Conservation (phyloP, 805 yeast species). For the Torulaspora franciscae region DNA sequence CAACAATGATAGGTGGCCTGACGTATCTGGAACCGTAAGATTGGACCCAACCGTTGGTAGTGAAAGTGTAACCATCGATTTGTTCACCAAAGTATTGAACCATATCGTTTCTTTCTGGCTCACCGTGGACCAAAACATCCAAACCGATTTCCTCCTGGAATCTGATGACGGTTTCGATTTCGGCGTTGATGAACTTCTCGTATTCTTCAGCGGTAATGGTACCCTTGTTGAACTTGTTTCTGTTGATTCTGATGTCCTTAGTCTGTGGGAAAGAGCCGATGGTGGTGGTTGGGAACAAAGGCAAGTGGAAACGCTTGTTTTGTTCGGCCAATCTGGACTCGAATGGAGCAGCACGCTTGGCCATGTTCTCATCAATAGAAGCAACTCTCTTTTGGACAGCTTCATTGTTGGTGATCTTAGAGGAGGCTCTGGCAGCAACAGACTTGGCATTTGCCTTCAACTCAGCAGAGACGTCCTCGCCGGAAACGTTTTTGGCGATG, state of each 20-base stretch:
- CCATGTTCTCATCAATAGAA: constrained; percentile 65
- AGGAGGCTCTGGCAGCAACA: constrained; percentile 76
- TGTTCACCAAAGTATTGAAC: constrained; percentile 99
- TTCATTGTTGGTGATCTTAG: constrained; percentile 85
- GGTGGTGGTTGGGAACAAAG: constrained; percentile 99
- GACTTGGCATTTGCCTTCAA: constrained; percentile 84
- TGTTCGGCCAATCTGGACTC: constrained; percentile 82
- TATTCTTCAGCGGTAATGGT: constrained; percentile 90
- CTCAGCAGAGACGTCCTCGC: constrained; percentile 70
- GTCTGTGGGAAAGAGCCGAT: constrained; percentile 99
- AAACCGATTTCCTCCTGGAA: constrained; percentile 99
- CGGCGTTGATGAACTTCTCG: constrained; percentile 93
- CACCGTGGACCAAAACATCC: constrained; percentile 99
- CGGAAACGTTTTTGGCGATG: constrained; percentile 81
- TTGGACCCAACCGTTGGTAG: constrained; percentile 99
- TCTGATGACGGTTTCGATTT: constrained; percentile 90
- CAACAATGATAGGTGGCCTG: constrained; percentile 98
- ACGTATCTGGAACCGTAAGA: constrained; percentile 99
- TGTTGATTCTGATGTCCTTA: constrained; percentile 96
- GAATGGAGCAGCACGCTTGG: constrained; percentile 85
- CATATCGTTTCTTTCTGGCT: constrained; percentile 99
- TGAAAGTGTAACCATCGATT: constrained; percentile 96
- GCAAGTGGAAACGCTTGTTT: constrained; percentile 82
- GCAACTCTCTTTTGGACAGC: constrained; percentile 85
- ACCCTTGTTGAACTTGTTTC: constrained; percentile 98